Conservation (phyloP, 2,329 filamentous ascomycete species). For the Didymella segeticola region DNA sequence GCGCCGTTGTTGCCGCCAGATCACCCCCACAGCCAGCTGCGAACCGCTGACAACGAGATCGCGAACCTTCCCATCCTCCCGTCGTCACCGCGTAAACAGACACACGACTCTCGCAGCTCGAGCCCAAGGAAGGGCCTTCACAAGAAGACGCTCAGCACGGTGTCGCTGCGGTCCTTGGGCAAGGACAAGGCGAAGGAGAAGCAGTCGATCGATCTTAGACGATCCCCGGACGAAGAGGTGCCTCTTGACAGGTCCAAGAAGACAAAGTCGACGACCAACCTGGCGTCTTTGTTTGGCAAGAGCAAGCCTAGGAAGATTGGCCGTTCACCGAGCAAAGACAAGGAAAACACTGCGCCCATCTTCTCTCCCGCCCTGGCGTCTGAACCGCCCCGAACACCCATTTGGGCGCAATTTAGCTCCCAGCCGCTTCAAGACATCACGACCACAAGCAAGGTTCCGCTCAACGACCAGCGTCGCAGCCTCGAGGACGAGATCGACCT, state of each 20-base stretch:
- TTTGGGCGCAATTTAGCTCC: conserved; percentile 77
- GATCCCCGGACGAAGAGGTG: conserved; percentile 36
- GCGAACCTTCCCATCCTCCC: conserved; percentile 29
- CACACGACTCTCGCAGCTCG: conserved; percentile 44
- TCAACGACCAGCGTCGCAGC: conserved; percentile 53
- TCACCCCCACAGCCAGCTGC: conserved; percentile 53
- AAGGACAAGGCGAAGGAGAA: conserved; percentile 48
- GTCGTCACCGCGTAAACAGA: conserved; percentile 45
- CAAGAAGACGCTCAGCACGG: conserved; percentile 62
- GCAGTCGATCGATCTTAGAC: conserved; percentile 39
- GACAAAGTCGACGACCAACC: conserved; percentile 81
- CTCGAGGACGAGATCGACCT: conserved; percentile 63
- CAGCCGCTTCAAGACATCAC: conserved; percentile 39
- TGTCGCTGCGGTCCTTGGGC: conserved; percentile 60
- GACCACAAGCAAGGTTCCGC: conserved; percentile 52
- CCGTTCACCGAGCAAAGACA: conserved; percentile 61
- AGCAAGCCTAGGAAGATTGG: conserved; percentile 70
- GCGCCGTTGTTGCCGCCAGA: conserved; percentile 58
- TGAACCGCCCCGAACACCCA: conserved; percentile 65
- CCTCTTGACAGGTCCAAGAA: conserved; percentile 63
- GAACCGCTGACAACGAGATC: conserved; percentile 42
- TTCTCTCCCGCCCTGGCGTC: conserved; percentile 50
- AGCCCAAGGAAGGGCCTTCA: conserved; percentile 51
- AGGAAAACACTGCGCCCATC: conserved; percentile 77
- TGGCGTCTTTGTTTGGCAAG: conserved; percentile 77